phyloP scores from a whole-genome alignment of 1,139 yeast genomes.

The Saccharomyces pastorianus region DNA sequence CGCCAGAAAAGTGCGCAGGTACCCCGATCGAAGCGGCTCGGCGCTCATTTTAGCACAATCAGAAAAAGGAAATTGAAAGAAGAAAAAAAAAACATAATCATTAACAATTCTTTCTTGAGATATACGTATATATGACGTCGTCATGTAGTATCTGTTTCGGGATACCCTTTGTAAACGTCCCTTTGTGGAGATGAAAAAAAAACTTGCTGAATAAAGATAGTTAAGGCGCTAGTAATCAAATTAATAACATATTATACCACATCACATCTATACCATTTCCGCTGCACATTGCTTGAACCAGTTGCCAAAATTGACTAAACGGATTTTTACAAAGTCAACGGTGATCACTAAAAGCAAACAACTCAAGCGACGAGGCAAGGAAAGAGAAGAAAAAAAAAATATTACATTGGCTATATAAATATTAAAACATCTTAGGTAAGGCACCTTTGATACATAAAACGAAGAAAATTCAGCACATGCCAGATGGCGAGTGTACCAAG shows the following conservation, averaged over 20 bases:
- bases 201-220: not conserved
- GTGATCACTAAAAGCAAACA: not conserved
- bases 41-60: not conserved
- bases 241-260: not conserved
- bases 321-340: not conserved
- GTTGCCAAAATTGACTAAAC: not conserved
- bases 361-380: not conserved
- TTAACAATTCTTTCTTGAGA: not conserved
- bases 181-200: not conserved
- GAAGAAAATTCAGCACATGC: not conserved
- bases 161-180: not conserved
- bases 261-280: not conserved
- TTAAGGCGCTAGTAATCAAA: not conserved
- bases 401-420: not conserved
- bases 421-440: not conserved
- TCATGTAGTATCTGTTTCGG: not conserved
- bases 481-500: constrained; percentile 10
- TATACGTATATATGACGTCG: not conserved
- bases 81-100: not conserved
- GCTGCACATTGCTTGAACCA: not conserved
- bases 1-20: not conserved
- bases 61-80: not conserved
- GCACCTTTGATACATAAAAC: not conserved
- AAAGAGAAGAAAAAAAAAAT: not conserved
- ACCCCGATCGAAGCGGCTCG: not conserved